A percentile compares a stretch with the other conserved stretches of the same genome.
phyloP scores from a whole-genome alignment of 495 filamentous ascomycete genomes.

The Lasiosphaeris hirsuta region DNA sequence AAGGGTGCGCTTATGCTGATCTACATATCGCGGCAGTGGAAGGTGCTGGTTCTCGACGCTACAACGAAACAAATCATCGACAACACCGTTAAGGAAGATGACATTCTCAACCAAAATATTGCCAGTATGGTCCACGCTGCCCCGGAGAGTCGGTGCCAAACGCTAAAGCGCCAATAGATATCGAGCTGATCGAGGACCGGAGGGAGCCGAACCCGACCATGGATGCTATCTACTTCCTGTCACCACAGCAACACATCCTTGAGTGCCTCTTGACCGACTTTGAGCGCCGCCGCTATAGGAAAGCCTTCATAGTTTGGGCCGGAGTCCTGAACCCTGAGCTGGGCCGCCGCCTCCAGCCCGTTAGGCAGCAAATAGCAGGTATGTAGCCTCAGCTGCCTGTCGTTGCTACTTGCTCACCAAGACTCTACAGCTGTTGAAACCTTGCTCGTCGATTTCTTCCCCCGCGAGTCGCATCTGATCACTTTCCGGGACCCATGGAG shows the following conservation, averaged over 20 bases:
- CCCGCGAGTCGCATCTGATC: slow-evolving; percentile 84
- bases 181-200: slow-evolving; percentile 85
- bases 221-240: slow-evolving; percentile 91
- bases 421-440: slow-evolving; percentile 51
- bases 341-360: slow-evolving; percentile 46
- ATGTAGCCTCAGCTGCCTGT: slow-evolving; percentile 9
- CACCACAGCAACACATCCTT: slow-evolving; percentile 78
- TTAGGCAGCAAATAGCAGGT: slow-evolving; percentile 66
- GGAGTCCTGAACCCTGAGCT: slow-evolving; percentile 41
- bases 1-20: slow-evolving; percentile 10
- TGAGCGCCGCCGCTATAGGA: slow-evolving; percentile 72
- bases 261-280: slow-evolving; percentile 93
- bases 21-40: slow-evolving; percentile 63
- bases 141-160: background rate
- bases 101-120: slow-evolving; percentile 91
- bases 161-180: slow-evolving; percentile 54
- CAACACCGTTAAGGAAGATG: slow-evolving; percentile 86
- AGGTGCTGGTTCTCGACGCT: slow-evolving; percentile 86
- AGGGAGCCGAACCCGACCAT: slow-evolving; percentile 76
- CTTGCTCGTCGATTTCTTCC: slow-evolving; percentile 81
- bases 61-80: slow-evolving; percentile 75
- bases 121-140: slow-evolving; percentile 62
- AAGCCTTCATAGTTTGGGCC: slow-evolving; percentile 79
- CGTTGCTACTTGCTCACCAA: slow-evolving; percentile 1
- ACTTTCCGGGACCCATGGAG: slow-evolving; percentile 93